phyloP scores from a whole-genome alignment of 2,329 filamentous ascomycete genomes.

The Diaporthe vexans region DNA sequence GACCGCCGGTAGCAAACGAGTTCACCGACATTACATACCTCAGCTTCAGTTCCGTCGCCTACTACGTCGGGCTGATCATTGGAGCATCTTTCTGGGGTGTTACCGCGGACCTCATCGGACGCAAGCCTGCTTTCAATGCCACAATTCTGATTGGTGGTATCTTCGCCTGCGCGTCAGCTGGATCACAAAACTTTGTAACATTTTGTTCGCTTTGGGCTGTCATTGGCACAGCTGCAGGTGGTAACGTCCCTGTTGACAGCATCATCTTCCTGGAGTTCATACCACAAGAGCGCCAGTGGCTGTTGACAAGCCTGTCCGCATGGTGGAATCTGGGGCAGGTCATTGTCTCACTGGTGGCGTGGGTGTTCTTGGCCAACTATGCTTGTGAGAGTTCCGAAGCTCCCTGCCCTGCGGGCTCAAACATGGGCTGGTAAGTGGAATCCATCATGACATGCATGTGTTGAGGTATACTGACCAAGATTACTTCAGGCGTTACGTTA shows the following conservation, averaged over 20 bases:
- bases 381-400: slow-evolving; percentile 53
- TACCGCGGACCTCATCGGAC: slow-evolving; percentile 57
- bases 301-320: slow-evolving; percentile 60
- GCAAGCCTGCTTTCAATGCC: slow-evolving; percentile 59
- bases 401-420: slow-evolving; percentile 56
- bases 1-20: slow-evolving; percentile 52
- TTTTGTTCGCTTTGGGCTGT: slow-evolving; percentile 69
- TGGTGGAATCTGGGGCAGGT: slow-evolving; percentile 69
- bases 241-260: slow-evolving; percentile 65
- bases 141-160: slow-evolving; percentile 61
- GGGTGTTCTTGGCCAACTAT: slow-evolving; percentile 58
- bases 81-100: slow-evolving; percentile 62
- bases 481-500: slow-evolving; percentile 54
- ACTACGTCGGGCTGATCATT: slow-evolving; percentile 59
- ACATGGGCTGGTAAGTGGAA: slow-evolving; percentile 61
- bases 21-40: slow-evolving; percentile 50
- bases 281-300: slow-evolving; percentile 61
- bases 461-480: not conserved
- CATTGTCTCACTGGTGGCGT: slow-evolving; percentile 59
- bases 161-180: slow-evolving; percentile 71
- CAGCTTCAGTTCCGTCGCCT: slow-evolving; percentile 54
- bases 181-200: slow-evolving; percentile 69
- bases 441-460: not conserved
- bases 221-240: slow-evolving; percentile 58
- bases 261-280: slow-evolving; percentile 67